A percentile compares a stretch with the other conserved stretches of the same genome.
Evolutionary conservation across 257 asterid genomes (phyloP).

Genomic region (Buddleja alternifolia): DNA sequence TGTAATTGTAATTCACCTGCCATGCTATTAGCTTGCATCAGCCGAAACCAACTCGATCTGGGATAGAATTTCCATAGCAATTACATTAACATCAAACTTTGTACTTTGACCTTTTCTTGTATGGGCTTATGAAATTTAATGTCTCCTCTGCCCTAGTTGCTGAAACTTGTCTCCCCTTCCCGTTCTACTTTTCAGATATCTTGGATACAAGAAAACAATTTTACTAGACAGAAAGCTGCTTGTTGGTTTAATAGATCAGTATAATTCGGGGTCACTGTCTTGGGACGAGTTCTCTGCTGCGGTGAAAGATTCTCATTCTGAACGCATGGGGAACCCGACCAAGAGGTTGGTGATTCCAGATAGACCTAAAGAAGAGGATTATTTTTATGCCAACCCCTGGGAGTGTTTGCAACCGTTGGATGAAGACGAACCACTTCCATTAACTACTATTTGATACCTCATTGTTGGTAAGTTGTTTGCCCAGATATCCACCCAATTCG

Average conservation of each 20-base stretch:
- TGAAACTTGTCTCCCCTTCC: neutral
- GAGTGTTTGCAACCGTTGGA: slow-evolving; percentile 75
- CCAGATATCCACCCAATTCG: slow-evolving; percentile 27
- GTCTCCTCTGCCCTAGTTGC: neutral
- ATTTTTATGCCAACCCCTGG: slow-evolving; percentile 90
- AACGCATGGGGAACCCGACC: slow-evolving; percentile 85
- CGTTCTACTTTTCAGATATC: slow-evolving; percentile 66
- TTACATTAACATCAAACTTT: no score
- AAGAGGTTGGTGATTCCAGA: slow-evolving; percentile 76
- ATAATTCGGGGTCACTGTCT: slow-evolving; percentile 53
- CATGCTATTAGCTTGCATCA: no score
- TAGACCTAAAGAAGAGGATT: slow-evolving; percentile 97
- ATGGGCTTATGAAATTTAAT: neutral
- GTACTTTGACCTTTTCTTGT: neutral
- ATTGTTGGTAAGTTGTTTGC: slow-evolving; percentile 28
- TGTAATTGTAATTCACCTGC: no score
- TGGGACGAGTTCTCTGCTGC: slow-evolving; percentile 94
- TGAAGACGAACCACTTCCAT: slow-evolving; percentile 48
- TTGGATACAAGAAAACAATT: slow-evolving; percentile 87
- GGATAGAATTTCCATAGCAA: neutral
- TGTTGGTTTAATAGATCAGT: slow-evolving; percentile 74
- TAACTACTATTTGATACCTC: slow-evolving; percentile 42
- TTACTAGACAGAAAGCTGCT: slow-evolving; percentile 72
- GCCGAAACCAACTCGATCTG: no score
- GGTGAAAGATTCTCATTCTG: slow-evolving; percentile 68